phyloP scores from a whole-genome alignment of 805 yeast genomes.

The Barnettozyma wickerhamii region DNA sequence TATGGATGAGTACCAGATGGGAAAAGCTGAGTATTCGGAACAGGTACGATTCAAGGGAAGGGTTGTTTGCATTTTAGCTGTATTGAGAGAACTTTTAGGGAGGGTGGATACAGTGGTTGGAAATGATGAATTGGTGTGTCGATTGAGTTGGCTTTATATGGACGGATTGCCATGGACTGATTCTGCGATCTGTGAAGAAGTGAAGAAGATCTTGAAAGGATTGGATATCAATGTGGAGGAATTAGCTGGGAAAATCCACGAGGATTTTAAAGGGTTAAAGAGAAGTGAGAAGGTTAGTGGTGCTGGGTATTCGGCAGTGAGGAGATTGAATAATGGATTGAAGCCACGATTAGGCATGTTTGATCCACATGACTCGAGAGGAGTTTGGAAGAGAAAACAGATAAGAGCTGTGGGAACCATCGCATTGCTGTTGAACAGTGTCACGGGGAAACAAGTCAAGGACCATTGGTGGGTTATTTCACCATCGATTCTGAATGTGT shows the following conservation, averaged over 20 bases:
- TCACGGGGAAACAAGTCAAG: too few species aligned
- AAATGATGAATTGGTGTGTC: background rate
- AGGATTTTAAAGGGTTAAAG: constrained; percentile 11
- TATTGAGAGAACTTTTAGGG: constrained; percentile 4
- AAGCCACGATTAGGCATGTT: constrained; percentile 14
- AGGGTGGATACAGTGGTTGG: background rate
- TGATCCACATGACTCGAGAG: constrained; percentile 10
- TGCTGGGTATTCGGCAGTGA: constrained; percentile 21
- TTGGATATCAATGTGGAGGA: background rate
- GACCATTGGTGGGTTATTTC: constrained; percentile 24
- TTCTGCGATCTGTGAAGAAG: background rate
- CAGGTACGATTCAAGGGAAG: constrained; percentile 13
- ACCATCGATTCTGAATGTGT: constrained; percentile 22
- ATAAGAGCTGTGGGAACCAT: constrained; percentile 18
- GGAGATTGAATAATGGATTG: constrained; percentile 4
- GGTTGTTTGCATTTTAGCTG: constrained; percentile 1
- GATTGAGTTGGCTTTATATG: constrained; percentile 8
- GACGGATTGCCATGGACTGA: constrained; percentile 21
- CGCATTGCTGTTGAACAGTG: constrained; percentile 1
- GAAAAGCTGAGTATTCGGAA: constrained; percentile 7
- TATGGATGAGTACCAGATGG: constrained; percentile 14
- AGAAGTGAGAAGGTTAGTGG: constrained; percentile 12
- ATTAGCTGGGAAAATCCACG: constrained; percentile 4
- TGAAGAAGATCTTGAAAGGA: constrained; percentile 1
- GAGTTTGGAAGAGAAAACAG: constrained; percentile 14